Percentiles rank a stretch among this genome's conserved stretches.
These are phyloP conservation scores for Phanerochaete carnosa DNA, from an alignment of 768 basidiomycete species.

Conservation along the genomic window DNA sequence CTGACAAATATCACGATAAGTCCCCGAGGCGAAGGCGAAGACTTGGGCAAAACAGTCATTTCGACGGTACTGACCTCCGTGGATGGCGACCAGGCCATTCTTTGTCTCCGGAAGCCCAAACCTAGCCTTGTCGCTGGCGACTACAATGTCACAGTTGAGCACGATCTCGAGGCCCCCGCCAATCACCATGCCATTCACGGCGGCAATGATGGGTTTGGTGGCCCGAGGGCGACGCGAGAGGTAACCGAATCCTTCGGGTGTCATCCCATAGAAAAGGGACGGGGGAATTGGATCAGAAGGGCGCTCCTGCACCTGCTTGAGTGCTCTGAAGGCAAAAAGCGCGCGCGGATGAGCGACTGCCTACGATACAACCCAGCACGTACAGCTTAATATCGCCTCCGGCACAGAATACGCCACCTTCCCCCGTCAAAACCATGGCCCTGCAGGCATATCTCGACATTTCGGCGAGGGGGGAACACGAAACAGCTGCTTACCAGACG, in stretches of 20 bases:
- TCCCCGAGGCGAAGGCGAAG: slow-evolving; percentile 20
- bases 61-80: slow-evolving; percentile 51
- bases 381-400: slow-evolving; percentile 77
- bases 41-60: neutral
- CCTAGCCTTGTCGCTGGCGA: slow-evolving; percentile 61
- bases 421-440: slow-evolving; percentile 72
- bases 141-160: slow-evolving; percentile 73
- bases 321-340: neutral
- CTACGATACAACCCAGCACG: slow-evolving; percentile 28
- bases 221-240: slow-evolving; percentile 61
- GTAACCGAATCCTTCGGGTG: slow-evolving; percentile 63
- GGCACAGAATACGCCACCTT: slow-evolving; percentile 70
- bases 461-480: neutral
- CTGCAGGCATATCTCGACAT: slow-evolving; percentile 33
- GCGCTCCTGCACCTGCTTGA: neutral
- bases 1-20: slow-evolving; percentile 10
- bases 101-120: slow-evolving; percentile 78
- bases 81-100: slow-evolving; percentile 67
- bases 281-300: neutral
- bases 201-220: slow-evolving; percentile 74
- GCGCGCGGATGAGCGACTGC: slow-evolving; percentile 25
- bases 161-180: slow-evolving; percentile 36
- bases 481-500: slow-evolving; percentile 49
- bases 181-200: slow-evolving; percentile 61
- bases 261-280: slow-evolving; percentile 1